Base-by-base conservation (phyloP, 805 yeast species). In the Kazachstania kunashirensis region DNA sequence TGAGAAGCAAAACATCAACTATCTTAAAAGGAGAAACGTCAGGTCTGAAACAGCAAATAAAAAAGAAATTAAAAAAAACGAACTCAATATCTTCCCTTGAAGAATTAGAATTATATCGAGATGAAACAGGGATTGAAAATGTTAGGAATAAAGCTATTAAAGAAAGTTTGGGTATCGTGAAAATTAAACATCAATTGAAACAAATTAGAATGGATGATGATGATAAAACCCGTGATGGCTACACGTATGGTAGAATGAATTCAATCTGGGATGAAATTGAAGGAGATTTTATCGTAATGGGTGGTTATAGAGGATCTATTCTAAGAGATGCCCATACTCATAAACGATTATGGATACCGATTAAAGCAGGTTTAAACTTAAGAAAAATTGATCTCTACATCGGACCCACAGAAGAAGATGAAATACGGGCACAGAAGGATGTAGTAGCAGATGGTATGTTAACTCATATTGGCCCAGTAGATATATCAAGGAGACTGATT, bases 301-400 rank as follows among this genome's bases (percentile, higher is more conserved):
- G 96, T 5, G 96, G 96, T 0, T 88, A 82, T 57, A 66, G 96
- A 48, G 96, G 96, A 2, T 75, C 85, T 31, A 72, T 80, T 5
- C 60, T 88, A 36, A 57, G 89, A 30, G 92, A 84, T 49, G 51
- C 73, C 1, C 62, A 62, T 10, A 79, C 94, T 0, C 59, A 66
- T 11, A 73, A 77, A 41, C 64, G 89, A 36, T 71, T 82, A 1
- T 88, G 96, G 96, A 73, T 86, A 28, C 96, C 96, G 0, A 52
- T 81, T 5, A 80, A 82, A 48, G 95, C 89, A 0, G 95, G 95
- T 0, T 68, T 88, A 35, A 78, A 83, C 46, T 63, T 85, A 20
- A 65, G 78, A 15, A 81, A 77, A 49, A 72, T 80, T 41, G 76
- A 83, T 62, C 61, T 88, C 16, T 59, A 75, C 10, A 62, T 88